phyloP scores from a whole-genome alignment of 2,329 filamentous ascomycete genomes.

The Xylaria sp. region DNA sequence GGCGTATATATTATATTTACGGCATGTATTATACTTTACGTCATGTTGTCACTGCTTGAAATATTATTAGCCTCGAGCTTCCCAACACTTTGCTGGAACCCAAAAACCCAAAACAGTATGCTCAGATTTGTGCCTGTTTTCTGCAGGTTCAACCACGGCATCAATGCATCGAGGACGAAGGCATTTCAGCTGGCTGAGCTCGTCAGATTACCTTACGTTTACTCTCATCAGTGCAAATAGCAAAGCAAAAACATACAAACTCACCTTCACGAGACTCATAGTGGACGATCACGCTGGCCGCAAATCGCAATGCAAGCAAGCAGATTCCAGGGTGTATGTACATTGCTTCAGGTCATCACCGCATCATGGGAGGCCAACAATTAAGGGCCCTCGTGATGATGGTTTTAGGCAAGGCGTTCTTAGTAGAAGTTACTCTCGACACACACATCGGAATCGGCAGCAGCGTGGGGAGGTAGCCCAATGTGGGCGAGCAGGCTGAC shows the following conservation, averaged over 20 bases:
- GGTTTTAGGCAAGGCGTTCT: constrained; percentile 68
- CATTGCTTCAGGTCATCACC: constrained; percentile 71
- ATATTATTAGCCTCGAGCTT: constrained; percentile 11
- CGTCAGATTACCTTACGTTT: constrained; percentile 41
- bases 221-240: constrained; percentile 38
- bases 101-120: not conserved
- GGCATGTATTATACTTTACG: no score
- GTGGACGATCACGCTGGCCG: no score
- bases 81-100: not conserved
- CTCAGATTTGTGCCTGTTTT: constrained; percentile 39
- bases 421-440: constrained; percentile 60
- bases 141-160: constrained; percentile 41
- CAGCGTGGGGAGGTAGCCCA: constrained; percentile 42
- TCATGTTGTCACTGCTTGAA: not conserved
- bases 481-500: constrained; percentile 44
- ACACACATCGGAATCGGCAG: constrained; percentile 60
- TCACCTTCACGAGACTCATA: constrained; percentile 21
- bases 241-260: constrained; percentile 7
- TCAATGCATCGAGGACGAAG: constrained; percentile 1
- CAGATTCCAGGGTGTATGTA: constrained; percentile 48
- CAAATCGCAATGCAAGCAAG: no score
- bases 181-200: constrained; percentile 36
- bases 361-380: constrained; percentile 67
- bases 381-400: constrained; percentile 70
- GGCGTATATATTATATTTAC: no score